Evolutionary conservation across 495 filamentous ascomycete genomes (phyloP).

Genomic region (Aspergillus affinis): DNA sequence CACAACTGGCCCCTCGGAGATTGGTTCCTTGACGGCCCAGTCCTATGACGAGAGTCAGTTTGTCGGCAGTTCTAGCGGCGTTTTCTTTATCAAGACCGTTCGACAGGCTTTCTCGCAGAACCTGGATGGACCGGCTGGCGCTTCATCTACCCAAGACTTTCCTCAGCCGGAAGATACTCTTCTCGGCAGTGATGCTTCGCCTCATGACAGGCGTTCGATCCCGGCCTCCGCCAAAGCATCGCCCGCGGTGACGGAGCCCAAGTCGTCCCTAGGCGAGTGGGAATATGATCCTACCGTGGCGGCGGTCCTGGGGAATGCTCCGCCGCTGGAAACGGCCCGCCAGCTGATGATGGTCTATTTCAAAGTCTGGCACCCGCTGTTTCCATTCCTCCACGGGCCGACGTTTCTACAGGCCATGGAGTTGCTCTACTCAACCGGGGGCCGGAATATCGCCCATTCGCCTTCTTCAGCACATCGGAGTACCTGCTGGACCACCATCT

Average conservation of each 20-base stretch:
- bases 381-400: conserved; percentile 51
- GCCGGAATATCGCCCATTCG: background rate
- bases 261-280: conserved; percentile 27
- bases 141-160: conserved; percentile 29
- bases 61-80: conserved; percentile 43
- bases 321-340: conserved; percentile 28
- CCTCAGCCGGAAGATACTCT: conserved; percentile 40
- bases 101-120: conserved; percentile 38
- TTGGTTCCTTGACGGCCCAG: conserved; percentile 41
- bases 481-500: conserved; percentile 40
- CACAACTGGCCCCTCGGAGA: conserved; percentile 32
- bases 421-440: conserved; percentile 33
- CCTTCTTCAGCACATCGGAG: conserved; percentile 20
- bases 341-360: conserved; percentile 45
- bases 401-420: conserved; percentile 50
- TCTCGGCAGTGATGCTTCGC: conserved; percentile 33
- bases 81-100: conserved; percentile 46
- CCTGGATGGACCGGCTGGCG: conserved; percentile 14
- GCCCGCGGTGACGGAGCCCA: conserved; percentile 11
- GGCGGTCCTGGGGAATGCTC: conserved; percentile 28
- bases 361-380: conserved; percentile 49
- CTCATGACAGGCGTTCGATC: conserved; percentile 22
- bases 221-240: conserved; percentile 14
- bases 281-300: conserved; percentile 34
- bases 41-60: conserved; percentile 46